Base-by-base conservation (phyloP, 2,329 filamentous ascomycete genomes). In the Celoporthe dispersa region DNA sequence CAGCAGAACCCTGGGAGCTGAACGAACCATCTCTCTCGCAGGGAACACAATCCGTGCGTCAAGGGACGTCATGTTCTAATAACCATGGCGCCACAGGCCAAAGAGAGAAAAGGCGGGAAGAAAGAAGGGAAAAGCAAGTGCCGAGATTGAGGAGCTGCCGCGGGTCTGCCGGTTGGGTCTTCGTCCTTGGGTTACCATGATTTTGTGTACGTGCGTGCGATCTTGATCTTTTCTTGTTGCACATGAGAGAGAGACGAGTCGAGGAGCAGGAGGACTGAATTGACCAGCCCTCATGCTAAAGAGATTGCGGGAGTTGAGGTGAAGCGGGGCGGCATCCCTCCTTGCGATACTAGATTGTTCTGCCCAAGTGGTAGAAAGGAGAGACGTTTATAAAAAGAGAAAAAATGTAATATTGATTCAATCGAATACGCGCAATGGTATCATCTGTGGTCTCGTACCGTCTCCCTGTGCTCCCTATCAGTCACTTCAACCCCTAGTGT, bases 361-460 rank as follows among this genome's bases (percentile, higher is more conserved):
- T 1, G 3, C 4, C 16, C 41, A 8, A 19, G 31, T 22, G 0
- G 33, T n/a, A 8, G n/a, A 37, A 25, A 35, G 25, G 33, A n/a
- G 28, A 31, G 14, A 31, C 11, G 25, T 31, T 31, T 6, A 12
- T 2, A 28, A 33, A 9, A 33, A 57, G 25, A 12, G 9, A 48
- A 44, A 22, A 48, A 22, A n/a, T 12, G 44, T 48, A 48, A n/a
- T 16, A 28, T 64, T 14, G n/a, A 48, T 51, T 31, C 25, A 51
- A 33, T 63, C 39, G 35, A 63, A 41, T 35, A 64, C 41, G 28
- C 41, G 62, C 39, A 64, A 31, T 64, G 62, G 62, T 64, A 64
- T 64, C 62, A 64, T 64, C 41, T 41, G 62, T 22, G 28, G 6
- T 14, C 28, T n/a, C 2, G 35, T 14, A 8, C 33, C 57, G 14